A percentile compares a stretch with the other conserved stretches of the same genome.
Evolutionary conservation across 1,284 basidiomycete genomes (phyloP).

Genomic region (Pseudozyma sp.): DNA sequence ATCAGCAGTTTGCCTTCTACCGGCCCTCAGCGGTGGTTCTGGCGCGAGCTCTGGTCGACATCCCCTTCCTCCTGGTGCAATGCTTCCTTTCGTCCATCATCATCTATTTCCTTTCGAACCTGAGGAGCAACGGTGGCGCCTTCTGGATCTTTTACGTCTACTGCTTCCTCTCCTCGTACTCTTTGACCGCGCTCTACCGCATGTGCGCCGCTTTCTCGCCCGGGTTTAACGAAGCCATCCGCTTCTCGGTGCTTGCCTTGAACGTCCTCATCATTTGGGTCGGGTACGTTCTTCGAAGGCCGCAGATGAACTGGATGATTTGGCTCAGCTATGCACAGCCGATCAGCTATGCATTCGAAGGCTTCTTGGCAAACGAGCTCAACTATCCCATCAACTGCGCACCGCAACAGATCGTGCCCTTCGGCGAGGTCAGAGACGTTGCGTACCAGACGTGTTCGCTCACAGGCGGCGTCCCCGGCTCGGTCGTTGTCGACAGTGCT

Average conservation of each 20-base stretch:
- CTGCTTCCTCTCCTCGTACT: slow-evolving; percentile 51
- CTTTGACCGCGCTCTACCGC: slow-evolving; percentile 51
- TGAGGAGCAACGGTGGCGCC: slow-evolving; percentile 42
- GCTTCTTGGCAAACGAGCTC: slow-evolving; percentile 73
- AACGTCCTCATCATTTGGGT: slow-evolving; percentile 52
- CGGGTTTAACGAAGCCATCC: slow-evolving; percentile 69
- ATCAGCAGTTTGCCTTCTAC: slow-evolving; percentile 61
- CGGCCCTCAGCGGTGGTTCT: slow-evolving; percentile 61
- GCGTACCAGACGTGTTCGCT: slow-evolving; percentile 69
- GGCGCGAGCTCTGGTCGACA: slow-evolving; percentile 63
- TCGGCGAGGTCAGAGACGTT: slow-evolving; percentile 18
- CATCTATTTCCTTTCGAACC: slow-evolving; percentile 65
- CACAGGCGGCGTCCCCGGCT: slow-evolving; percentile 70
- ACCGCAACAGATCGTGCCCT: slow-evolving; percentile 31
- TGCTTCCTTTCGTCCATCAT: slow-evolving; percentile 69
- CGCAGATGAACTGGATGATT: slow-evolving; percentile 76
- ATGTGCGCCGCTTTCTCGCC: slow-evolving; percentile 51
- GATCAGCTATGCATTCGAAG: slow-evolving; percentile 82
- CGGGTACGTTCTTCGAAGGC: slow-evolving; percentile 73
- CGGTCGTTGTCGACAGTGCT: slow-evolving; percentile 70
- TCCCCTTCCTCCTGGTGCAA: slow-evolving; percentile 69
- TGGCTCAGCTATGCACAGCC: slow-evolving; percentile 72
- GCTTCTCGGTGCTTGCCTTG: slow-evolving; percentile 51
- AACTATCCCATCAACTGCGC: slow-evolving; percentile 47
- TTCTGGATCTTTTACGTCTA: slow-evolving; percentile 74